Evolutionary conservation across 768 basidiomycete genomes (phyloP), one percentile per base, ranked within the genome.

Genomic region (Serendipita sp.): DNA sequence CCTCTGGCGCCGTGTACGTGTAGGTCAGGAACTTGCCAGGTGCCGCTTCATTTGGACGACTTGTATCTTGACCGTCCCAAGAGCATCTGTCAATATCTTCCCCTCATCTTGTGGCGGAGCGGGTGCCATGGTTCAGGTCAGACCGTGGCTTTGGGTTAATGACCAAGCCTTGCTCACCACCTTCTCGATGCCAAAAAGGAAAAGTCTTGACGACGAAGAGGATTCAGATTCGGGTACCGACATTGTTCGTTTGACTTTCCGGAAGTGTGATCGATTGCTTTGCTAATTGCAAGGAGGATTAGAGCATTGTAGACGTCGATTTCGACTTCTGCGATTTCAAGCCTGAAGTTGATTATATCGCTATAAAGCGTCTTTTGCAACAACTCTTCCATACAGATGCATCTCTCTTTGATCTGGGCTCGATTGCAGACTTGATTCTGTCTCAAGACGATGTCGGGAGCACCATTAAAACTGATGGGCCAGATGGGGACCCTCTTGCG

Each of bases 291-390:
- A 33, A 28, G 17, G 62, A 61, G 30, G 62, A 2, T 11, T 75
- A 82, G 80, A 80, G 77, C 70, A 78, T 86, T 68, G 79, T 94
- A 74, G 81, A 94, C 72, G 86, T 94, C 67, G 85, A 87, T 69
- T 97, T 98, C 69, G 92, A 96, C 66, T 98, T 96, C 71, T 94
- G 90, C 78, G 85, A 90, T 71, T 83, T 90, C 3, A 85, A 88
- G 66, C 82, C 88, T 2, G 78, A 71, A 26, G 74, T 89, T 68
- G 94, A 98, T 74, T 96, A 87, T 70, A 84, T 88, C 65, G 90
- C 93, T 1, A 67, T 77, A 61, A 78, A 78, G 66, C 72, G 74
- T 22, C 69, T 79, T 24, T 67, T 78, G 2, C 69, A 70, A 2
- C 78, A 78, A 68, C 72, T 76, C 3, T 83, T 90, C 66, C 78